Percentiles rank a stretch among this genome's conserved stretches.
These are phyloP conservation scores for Tricholoma matsutake DNA, from an alignment of 768 basidiomycete species.

Conservation along the genomic window DNA sequence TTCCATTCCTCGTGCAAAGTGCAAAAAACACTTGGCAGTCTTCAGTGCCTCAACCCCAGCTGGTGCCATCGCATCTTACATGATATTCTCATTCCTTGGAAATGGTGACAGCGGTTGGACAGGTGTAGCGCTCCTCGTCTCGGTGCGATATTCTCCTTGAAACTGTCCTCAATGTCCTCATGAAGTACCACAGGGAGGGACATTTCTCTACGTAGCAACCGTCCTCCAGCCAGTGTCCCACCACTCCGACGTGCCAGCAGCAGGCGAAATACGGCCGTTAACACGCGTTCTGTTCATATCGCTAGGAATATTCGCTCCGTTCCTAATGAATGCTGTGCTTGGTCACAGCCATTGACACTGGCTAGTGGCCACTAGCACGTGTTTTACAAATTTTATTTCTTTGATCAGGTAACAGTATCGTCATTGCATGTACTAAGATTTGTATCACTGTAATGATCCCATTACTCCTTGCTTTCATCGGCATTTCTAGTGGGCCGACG, in stretches of 20 bases:
- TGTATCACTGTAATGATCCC: not conserved
- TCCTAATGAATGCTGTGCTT: conserved; percentile 53
- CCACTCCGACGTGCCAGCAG: conserved; percentile 29
- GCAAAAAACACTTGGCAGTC: conserved; percentile 68
- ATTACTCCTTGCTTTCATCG: not conserved
- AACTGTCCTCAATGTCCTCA: not conserved
- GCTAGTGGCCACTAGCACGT: too few species aligned
- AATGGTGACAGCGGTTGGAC: conserved; percentile 52
- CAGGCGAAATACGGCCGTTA: conserved; percentile 42
- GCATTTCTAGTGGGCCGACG: not conserved
- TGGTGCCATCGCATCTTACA: conserved; percentile 76
- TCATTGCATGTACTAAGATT: not conserved
- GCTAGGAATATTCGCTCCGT: conserved; percentile 70
- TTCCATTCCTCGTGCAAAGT: conserved; percentile 62
- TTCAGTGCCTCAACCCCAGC: conserved; percentile 87
- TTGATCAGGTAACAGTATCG: not conserved
- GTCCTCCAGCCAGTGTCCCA: conserved; percentile 76
- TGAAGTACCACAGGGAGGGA: conserved; percentile 63
- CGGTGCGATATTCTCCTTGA: conserved; percentile 47
- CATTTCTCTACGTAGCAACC: conserved; percentile 93
- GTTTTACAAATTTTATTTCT: not conserved
- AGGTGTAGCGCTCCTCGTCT: conserved; percentile 78
- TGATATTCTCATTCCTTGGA: conserved; percentile 55
- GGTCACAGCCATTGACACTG: conserved; percentile 55
- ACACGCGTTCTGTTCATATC: conserved; percentile 53